These are phyloP conservation scores for Aristolochia contorta DNA, from an alignment of 164 flowering plant genomes.

Conservation along the genomic window DNA sequence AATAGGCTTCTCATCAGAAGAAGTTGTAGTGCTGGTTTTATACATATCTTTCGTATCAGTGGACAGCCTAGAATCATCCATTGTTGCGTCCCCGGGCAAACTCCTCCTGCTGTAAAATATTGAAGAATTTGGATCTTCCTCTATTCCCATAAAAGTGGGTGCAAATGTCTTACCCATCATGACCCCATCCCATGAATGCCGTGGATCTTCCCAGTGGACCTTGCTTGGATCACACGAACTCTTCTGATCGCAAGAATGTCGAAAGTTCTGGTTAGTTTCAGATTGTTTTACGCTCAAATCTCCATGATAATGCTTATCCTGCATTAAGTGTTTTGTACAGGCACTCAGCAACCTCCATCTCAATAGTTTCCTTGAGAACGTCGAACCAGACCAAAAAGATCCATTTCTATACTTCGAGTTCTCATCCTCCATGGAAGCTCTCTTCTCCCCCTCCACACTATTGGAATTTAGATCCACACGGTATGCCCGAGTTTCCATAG, in stretches of 20 bases:
- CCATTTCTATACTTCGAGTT: constrained; percentile 4
- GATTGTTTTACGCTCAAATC: not conserved
- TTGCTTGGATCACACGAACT: constrained; percentile 9
- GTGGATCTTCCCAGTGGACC: constrained; percentile 13
- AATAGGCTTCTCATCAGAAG: constrained; percentile 1
- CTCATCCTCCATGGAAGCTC: not conserved
- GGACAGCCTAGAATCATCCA: constrained; percentile 4
- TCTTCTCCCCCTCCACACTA: not conserved
- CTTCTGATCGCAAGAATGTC: constrained; percentile 4
- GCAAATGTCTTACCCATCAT: constrained; percentile 7
- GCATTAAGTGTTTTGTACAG: not conserved
- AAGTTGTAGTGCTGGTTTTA: not conserved
- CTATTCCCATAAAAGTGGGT: constrained; percentile 3
- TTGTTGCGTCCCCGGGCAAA: constrained; percentile 7
- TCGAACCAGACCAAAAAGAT: constrained; percentile 5
- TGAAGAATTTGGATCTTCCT: constrained; percentile 2
- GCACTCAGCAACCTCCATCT: constrained; percentile 3
- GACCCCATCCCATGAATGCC: constrained; percentile 14
- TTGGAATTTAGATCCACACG: not conserved
- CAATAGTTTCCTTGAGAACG: constrained; percentile 6
- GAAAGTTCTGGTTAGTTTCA: constrained; percentile 1
- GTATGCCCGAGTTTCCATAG: not conserved
- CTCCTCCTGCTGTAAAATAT: constrained; percentile 5
- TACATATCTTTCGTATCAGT: constrained; percentile 6
- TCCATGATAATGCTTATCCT: not conserved